phyloP scores from a whole-genome alignment of 2,329 filamentous ascomycete species.

The Coleophoma cylindrospora region DNA sequence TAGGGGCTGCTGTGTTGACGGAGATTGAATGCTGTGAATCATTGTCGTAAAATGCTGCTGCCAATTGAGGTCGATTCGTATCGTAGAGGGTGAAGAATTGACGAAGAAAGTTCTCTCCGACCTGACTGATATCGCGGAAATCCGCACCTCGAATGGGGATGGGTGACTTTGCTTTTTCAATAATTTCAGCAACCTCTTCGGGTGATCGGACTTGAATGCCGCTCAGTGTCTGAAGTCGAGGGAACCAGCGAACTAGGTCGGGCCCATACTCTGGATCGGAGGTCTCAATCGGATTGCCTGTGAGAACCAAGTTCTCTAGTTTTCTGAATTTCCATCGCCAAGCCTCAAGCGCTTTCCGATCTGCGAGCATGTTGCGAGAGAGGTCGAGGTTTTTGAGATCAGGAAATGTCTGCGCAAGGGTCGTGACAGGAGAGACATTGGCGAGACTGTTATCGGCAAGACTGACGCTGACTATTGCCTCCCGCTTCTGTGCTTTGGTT shows the following conservation, averaged over 20 bases:
- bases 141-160: slow-evolving; percentile 60
- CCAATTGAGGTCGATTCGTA: slow-evolving; percentile 58
- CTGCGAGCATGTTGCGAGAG: slow-evolving; percentile 73
- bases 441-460: slow-evolving; percentile 76
- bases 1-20: slow-evolving; percentile 57
- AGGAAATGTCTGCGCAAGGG: slow-evolving; percentile 74
- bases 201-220: slow-evolving; percentile 67
- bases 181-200: slow-evolving; percentile 56
- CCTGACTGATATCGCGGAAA: slow-evolving; percentile 68
- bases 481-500: slow-evolving; percentile 63
- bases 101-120: slow-evolving; percentile 71
- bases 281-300: slow-evolving; percentile 68
- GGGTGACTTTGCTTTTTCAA: slow-evolving; percentile 43
- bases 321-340: slow-evolving; percentile 78
- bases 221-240: slow-evolving; percentile 73
- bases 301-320: slow-evolving; percentile 76
- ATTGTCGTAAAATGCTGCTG: slow-evolving; percentile 68
- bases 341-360: slow-evolving; percentile 59
- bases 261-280: slow-evolving; percentile 59
- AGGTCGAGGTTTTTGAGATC: slow-evolving; percentile 86
- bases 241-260: slow-evolving; percentile 78
- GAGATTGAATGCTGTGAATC: slow-evolving; percentile 71
- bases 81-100: slow-evolving; percentile 74
- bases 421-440: slow-evolving; percentile 67
- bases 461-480: slow-evolving; percentile 76